Base-by-base conservation (phyloP, 2,329 filamentous ascomycete species). In the Rhinocladiella similis region DNA sequence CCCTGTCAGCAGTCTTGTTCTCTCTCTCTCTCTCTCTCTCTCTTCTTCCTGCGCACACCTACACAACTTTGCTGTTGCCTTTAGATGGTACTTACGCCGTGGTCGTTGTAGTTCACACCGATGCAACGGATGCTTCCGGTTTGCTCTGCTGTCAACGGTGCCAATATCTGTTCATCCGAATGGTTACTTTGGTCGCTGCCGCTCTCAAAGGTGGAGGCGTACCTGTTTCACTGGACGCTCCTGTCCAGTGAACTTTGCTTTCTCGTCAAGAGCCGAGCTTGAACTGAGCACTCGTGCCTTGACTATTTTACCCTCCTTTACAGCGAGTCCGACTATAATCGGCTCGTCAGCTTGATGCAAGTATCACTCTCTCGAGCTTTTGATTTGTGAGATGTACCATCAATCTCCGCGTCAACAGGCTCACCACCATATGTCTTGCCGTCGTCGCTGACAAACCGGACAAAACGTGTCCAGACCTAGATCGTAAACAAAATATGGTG, bases 61-160 rank as follows among this genome's bases (percentile, higher is more conserved):
- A 33, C 29, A 12, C 7, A 12, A 9, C 3, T 12, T 33, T 4
- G 10, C 6, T 33, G 29, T 12, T 12, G 10, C 29, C 29, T 10
- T 33, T 33, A 33, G 22, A 5, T 27, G 22, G 45, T 20, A n/a
- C 19, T 29, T 14, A 77, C 77, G 1, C 20, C 72, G 51, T 75
- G 73, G 57, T 75, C 68, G 29, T 63, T 64, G 62, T 77, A 77
- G 67, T 78, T 79, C 47, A 78, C 70, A 7, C 76, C 75, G 41
- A 78, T 64, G 63, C 75, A 78, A 16, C 75, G 72, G 43, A 78
- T 75, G 22, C 71, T 69, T 29, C 70, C 69, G 3, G 73, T 67
- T 33, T 77, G 68, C 12, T 66, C 55, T 19, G 54, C 56, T 1
- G 66, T 57, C n/a, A 77, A 51, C 0, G 74, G 74, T 1, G 69